Evolutionary conservation across 495 filamentous ascomycete species (phyloP).

Genomic region (Aspergillus haitiensis): DNA sequence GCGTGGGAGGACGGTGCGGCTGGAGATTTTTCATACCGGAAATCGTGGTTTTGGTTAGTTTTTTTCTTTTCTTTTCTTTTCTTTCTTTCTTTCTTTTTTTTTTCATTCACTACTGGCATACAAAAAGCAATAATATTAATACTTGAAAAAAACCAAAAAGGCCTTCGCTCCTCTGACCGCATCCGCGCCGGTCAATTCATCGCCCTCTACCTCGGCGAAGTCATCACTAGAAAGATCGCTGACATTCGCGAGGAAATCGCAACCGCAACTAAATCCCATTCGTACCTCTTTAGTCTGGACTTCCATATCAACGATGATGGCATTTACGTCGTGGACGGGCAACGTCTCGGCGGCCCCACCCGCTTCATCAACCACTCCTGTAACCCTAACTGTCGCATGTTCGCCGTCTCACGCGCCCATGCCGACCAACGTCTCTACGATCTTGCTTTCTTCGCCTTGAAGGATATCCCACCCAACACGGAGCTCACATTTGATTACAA

Average conservation of each 20-base stretch:
- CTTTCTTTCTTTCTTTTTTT: neutral
- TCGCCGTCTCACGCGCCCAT: constrained; percentile 77
- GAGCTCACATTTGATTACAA: constrained; percentile 91
- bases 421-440: constrained; percentile 77
- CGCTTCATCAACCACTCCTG: constrained; percentile 71
- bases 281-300: constrained; percentile 84
- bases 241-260: constrained; percentile 59
- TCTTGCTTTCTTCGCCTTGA: constrained; percentile 78
- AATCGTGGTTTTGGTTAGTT: constrained; percentile 76
- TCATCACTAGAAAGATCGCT: constrained; percentile 72
- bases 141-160: constrained; percentile 35
- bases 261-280: constrained; percentile 38
- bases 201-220: constrained; percentile 84
- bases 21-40: constrained; percentile 81
- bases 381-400: constrained; percentile 74
- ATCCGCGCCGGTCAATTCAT: constrained; percentile 82
- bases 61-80: neutral
- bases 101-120: neutral
- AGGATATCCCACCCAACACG: constrained; percentile 63
- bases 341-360: constrained; percentile 55
- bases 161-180: constrained; percentile 65
- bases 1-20: constrained; percentile 66
- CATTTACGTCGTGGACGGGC: constrained; percentile 59
- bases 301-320: constrained; percentile 59
- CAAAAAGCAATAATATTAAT: constrained; percentile 11